These are phyloP conservation scores for Anthracocystis panici-leucophaei DNA, from an alignment of 1,284 basidiomycete species.

Conservation along the genomic window DNA sequence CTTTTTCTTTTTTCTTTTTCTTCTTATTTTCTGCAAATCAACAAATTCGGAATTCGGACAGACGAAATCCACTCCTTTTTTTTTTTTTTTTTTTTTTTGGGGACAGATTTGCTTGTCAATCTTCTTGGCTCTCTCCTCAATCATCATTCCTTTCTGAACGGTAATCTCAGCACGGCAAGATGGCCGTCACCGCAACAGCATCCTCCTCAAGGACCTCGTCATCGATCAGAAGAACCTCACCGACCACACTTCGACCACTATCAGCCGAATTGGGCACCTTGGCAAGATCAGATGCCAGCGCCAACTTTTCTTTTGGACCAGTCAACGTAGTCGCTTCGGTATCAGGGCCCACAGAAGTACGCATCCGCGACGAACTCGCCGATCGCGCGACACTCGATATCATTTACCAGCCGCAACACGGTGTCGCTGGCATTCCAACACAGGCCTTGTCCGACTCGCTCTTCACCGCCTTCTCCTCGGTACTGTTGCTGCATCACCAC, in stretches of 20 bases:
- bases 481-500: constrained; percentile 72
- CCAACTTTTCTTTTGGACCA: constrained; percentile 56
- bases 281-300: constrained; percentile 56
- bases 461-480: constrained; percentile 47
- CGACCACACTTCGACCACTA: constrained; percentile 39
- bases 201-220: neutral
- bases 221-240: constrained; percentile 17
- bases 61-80: neutral
- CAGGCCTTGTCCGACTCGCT: constrained; percentile 32
- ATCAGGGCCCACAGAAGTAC: constrained; percentile 73
- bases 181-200: constrained; percentile 8
- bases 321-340: constrained; percentile 69
- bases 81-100: too few relatives aligned
- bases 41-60: constrained; percentile 12
- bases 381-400: constrained; percentile 73
- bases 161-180: neutral
- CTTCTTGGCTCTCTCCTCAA: neutral
- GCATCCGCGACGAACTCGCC: constrained; percentile 73
- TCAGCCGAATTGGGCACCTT: constrained; percentile 30
- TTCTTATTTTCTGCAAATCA: neutral
- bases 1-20: neutral
- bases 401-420: constrained; percentile 72
- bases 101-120: neutral
- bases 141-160: constrained; percentile 3
- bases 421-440: constrained; percentile 67